A percentile compares a stretch with the other conserved stretches of the same genome.
Conservation (phyloP, 75 land plant genomes). For the Chamaecyparis obtusa region DNA sequence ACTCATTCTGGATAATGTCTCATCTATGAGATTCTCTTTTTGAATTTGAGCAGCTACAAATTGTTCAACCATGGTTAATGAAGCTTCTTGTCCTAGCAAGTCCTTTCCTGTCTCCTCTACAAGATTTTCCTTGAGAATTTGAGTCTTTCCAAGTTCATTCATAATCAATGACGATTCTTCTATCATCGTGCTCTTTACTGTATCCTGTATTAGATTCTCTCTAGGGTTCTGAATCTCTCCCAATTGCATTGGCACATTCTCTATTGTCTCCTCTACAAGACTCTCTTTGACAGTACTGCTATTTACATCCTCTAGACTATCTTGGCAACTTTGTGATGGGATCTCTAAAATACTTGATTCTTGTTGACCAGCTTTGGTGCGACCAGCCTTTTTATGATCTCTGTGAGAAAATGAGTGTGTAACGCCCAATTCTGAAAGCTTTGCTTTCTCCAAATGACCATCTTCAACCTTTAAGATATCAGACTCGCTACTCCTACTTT, state of each 20-base stretch:
- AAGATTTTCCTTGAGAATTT: neutral
- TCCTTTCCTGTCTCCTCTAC: constrained; percentile 11
- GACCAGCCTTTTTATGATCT: constrained; percentile 2
- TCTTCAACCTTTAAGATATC: constrained; percentile 1
- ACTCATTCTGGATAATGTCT: neutral
- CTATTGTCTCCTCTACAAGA: constrained; percentile 7
- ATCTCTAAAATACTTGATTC: constrained; percentile 9
- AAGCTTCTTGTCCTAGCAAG: neutral
- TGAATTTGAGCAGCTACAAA: neutral
- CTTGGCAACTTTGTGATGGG: constrained; percentile 15
- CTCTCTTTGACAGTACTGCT: neutral
- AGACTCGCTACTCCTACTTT: constrained; percentile 41
- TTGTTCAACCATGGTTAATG: constrained; percentile 16
- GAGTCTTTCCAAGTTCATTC: neutral
- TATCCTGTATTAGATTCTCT: constrained; percentile 2
- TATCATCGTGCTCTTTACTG: neutral
- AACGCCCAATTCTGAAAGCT: neutral
- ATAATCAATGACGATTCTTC: neutral
- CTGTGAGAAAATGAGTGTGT: neutral
- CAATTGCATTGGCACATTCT: neutral
- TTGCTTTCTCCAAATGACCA: constrained; percentile 1
- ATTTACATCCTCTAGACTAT: neutral
- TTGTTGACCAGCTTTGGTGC: constrained; percentile 7
- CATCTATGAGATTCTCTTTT: neutral
- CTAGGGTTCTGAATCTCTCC: neutral